Evolutionary conservation across 2,329 filamentous ascomycete genomes (phyloP).

Genomic region (Escovopsis sp.): DNA sequence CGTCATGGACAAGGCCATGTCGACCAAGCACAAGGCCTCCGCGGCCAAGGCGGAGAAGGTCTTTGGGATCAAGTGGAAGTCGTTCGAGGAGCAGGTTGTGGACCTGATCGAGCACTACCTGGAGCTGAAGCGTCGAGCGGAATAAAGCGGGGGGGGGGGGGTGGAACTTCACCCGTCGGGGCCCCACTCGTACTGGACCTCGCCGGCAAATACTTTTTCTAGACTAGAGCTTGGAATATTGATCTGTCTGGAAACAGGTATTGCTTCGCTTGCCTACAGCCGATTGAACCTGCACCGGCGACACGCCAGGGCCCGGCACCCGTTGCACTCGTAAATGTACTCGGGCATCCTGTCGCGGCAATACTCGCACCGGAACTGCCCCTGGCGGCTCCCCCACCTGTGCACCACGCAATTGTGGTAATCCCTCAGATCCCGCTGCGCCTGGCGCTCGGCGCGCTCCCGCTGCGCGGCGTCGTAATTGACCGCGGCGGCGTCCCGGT

Average conservation of each 20-base stretch:
- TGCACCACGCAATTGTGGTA: slow-evolving; percentile 27
- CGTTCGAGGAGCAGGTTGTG: slow-evolving; percentile 20
- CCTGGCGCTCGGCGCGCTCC: neutral
- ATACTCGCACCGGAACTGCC: slow-evolving; percentile 25
- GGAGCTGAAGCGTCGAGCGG: neutral
- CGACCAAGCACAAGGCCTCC: slow-evolving; percentile 7
- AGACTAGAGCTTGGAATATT: no score
- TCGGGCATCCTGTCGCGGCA: slow-evolving; percentile 23
- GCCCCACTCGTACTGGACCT: no score
- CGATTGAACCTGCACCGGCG: slow-evolving; percentile 31
- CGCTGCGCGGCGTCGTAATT: neutral
- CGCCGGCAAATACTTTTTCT: no score
- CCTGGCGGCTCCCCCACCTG: slow-evolving; percentile 20
- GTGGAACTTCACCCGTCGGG: no score
- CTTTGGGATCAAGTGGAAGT: slow-evolving; percentile 17
- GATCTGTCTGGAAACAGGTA: no score
- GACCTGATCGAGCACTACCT: slow-evolving; percentile 19
- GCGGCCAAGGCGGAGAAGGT: slow-evolving; percentile 15
- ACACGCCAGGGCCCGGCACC: slow-evolving; percentile 31
- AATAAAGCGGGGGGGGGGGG: no score
- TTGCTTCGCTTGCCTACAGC: slow-evolving; percentile 11
- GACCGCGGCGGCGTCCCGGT: slow-evolving; percentile 6
- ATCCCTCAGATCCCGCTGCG: slow-evolving; percentile 4
- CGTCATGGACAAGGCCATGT: neutral
- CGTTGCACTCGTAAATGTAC: slow-evolving; percentile 32